phyloP scores from a whole-genome alignment of 1,284 basidiomycete genomes.

The Earliella scabrosa region DNA sequence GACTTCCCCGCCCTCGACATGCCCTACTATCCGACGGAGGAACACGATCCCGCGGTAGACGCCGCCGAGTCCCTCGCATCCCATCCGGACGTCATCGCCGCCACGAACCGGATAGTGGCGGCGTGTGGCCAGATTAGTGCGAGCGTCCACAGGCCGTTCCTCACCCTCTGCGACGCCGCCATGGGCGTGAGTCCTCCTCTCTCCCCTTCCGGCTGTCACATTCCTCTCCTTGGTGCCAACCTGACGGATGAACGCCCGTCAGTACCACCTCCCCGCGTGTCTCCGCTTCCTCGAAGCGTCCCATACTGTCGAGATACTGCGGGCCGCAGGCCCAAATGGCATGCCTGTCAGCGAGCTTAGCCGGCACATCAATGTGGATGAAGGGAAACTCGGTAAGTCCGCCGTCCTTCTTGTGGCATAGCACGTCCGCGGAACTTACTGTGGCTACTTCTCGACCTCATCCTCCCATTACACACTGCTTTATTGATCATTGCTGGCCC shows the following conservation, averaged over 20 bases:
- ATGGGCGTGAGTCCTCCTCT: slow-evolving; percentile 55
- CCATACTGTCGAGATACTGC: slow-evolving; percentile 67
- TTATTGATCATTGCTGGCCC: no score
- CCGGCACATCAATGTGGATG: slow-evolving; percentile 39
- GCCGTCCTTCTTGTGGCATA: neutral
- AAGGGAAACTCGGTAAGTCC: slow-evolving; percentile 50
- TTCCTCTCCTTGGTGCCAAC: no score
- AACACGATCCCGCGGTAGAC: slow-evolving; percentile 13
- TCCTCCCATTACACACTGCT: no score
- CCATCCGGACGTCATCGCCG: slow-evolving; percentile 59
- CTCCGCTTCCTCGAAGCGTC: slow-evolving; percentile 70
- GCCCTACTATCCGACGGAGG: slow-evolving; percentile 48
- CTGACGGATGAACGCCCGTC: neutral
- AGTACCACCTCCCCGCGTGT: slow-evolving; percentile 76
- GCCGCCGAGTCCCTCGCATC: slow-evolving; percentile 55
- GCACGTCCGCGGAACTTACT: no score
- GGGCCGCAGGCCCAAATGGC: slow-evolving; percentile 59
- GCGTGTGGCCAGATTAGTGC: slow-evolving; percentile 68
- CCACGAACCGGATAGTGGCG: slow-evolving; percentile 65
- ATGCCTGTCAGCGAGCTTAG: slow-evolving; percentile 63
- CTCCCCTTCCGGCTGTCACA: neutral
- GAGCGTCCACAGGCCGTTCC: slow-evolving; percentile 67
- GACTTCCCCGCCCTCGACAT: slow-evolving; percentile 67
- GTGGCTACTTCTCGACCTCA: no score
- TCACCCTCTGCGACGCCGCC: slow-evolving; percentile 66